Base-by-base conservation (phyloP, 768 basidiomycete species). In the Leccinum arenicola region DNA sequence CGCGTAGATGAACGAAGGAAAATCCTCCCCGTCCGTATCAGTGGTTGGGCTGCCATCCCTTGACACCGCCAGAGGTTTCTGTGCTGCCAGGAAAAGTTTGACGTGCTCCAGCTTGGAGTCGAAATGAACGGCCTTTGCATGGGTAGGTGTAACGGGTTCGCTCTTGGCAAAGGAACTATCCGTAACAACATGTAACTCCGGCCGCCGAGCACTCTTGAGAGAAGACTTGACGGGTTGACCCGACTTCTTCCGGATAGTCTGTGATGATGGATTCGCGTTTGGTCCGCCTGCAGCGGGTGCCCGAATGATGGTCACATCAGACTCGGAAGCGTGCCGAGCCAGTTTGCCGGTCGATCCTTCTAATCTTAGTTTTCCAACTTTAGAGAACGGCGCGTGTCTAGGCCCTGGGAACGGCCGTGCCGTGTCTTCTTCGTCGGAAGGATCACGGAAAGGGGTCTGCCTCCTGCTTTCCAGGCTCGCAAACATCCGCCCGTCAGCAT, bases 181-280 rank as follows among this genome's bases (percentile, higher is more conserved):
- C 25, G 84, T 83, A 65, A 85, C 70, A 53, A 88, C 79, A 2
- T 82, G 78, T 14, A 88, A 72, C 51, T 76, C 77, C 55, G 80
- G 70, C 53, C 87, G 81, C 57, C 81, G 79, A 25, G 85, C 80
- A 12, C 83, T 78, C 76, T 97, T 98, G 64, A 98, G 81, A 3
- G 95, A 93, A 3, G 93, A 87, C 73, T 93, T 95, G 68, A 98
- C 85, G 5, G 91, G 86, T 75, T 97, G 91, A 38, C 96, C 95
- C 14, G 92, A 93, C 75, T 97, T 98, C 75, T 98, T 98, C 60
- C 94, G 85, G 35, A 93, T 77, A 76, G 54, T 79, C 75, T 19
- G 81, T 69, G 60, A 33, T 1, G 52, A 21, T 23, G 55, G 60
- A 33, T 63, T 54, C 23, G 33, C 52, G 29, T 15, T 53, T 15